Percentiles rank a stretch among this genome's conserved stretches.
Evolutionary conservation across 2,329 filamentous ascomycete genomes (phyloP).

Genomic region (Colletotrichum sp.): DNA sequence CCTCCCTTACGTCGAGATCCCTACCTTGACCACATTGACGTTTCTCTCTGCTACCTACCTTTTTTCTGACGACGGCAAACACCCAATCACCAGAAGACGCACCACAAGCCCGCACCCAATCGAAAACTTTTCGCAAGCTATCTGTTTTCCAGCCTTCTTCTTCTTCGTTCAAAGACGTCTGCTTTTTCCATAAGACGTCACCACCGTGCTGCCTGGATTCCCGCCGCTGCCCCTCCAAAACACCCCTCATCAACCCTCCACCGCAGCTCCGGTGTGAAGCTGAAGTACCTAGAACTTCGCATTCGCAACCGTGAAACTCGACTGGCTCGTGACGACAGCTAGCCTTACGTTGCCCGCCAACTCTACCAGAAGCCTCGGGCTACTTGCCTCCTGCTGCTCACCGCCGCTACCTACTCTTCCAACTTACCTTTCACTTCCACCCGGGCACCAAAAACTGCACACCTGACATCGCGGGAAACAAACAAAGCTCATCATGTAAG

Average conservation of each 20-base stretch:
- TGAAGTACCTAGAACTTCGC: constrained; percentile 6
- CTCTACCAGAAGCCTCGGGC: not conserved
- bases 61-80: not conserved
- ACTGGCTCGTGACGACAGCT: not conserved
- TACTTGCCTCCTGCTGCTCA: not conserved
- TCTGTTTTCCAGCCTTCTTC: not conserved
- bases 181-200: constrained; percentile 6
- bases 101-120: not conserved
- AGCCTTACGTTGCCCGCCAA: not conserved
- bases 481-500: constrained; percentile 14
- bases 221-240: constrained; percentile 1
- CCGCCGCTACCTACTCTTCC: not conserved
- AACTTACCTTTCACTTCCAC: not conserved
- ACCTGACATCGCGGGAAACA: not conserved
- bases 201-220: constrained; percentile 9
- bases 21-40: not conserved
- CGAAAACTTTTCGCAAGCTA: not conserved
- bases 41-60: not conserved
- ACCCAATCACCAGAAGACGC: not conserved
- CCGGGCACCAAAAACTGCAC: not conserved
- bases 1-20: not conserved
- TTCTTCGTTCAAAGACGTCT: not conserved
- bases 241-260: constrained; percentile 12
- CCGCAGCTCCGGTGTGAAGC: constrained; percentile 1
- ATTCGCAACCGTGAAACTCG: constrained; percentile 16